These are phyloP conservation scores for Dactylellina haptotyla DNA, from an alignment of 2,329 filamentous ascomycete genomes.

Conservation along the genomic window DNA sequence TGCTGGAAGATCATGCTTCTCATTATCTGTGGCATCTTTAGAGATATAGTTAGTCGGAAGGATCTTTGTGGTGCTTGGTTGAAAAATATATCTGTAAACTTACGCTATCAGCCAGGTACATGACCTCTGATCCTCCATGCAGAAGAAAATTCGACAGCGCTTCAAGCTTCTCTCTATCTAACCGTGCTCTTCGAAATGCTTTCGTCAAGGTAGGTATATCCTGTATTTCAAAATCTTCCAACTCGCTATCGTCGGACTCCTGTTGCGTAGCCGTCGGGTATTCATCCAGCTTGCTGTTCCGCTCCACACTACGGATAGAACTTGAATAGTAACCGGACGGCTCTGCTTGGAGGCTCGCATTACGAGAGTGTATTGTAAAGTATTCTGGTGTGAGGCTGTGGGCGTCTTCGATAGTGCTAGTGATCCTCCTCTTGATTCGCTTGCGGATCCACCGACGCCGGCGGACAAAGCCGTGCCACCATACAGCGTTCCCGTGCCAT, in stretches of 20 bases:
- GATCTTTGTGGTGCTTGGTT: neutral
- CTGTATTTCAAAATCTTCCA: conserved; percentile 70
- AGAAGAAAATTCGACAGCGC: conserved; percentile 83
- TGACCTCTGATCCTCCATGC: conserved; percentile 78
- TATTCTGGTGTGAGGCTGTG: conserved; percentile 80
- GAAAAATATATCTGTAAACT: too few species aligned
- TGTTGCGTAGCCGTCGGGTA: conserved; percentile 51
- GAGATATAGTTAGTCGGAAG: conserved; percentile 2
- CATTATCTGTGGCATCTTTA: conserved; percentile 84
- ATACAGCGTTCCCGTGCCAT: conserved; percentile 88
- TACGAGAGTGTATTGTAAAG: conserved; percentile 74
- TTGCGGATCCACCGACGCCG: conserved; percentile 87
- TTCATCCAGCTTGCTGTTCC: conserved; percentile 40
- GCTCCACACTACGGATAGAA: conserved; percentile 49
- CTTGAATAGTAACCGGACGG: conserved; percentile 35
- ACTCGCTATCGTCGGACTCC: conserved; percentile 62
- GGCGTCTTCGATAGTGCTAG: conserved; percentile 64
- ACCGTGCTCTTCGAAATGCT: conserved; percentile 74
- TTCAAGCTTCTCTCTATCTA: conserved; percentile 92
- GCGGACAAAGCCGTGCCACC: conserved; percentile 96
- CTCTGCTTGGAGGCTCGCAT: conserved; percentile 62
- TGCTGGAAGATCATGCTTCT: conserved; percentile 86
- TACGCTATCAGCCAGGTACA: conserved; percentile 74
- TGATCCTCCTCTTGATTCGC: conserved; percentile 72
- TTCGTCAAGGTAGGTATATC: conserved; percentile 76